Conservation (phyloP, 208 protist species). For the Trypanosoma grayi region DNA sequence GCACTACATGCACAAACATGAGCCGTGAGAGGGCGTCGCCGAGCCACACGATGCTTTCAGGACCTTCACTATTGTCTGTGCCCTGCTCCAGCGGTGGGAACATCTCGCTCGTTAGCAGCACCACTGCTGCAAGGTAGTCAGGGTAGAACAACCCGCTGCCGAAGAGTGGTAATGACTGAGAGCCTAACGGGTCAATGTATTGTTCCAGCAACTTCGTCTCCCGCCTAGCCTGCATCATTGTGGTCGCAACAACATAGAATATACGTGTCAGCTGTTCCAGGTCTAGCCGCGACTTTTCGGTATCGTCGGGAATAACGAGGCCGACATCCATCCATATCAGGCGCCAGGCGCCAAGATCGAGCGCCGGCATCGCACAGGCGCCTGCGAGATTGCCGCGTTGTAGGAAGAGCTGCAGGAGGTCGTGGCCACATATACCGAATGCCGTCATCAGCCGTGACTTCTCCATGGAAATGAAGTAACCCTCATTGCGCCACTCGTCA, state of each 20-base stretch:
- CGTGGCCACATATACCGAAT: conserved; percentile 29
- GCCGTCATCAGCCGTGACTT: conserved; percentile 24
- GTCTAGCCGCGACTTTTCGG: conserved; percentile 28
- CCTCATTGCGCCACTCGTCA: conserved; percentile 19
- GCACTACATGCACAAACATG: conserved; percentile 25
- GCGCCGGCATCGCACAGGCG: conserved; percentile 64
- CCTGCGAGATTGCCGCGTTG: conserved; percentile 43
- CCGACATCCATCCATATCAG: conserved; percentile 68
- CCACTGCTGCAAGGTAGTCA: conserved; percentile 60
- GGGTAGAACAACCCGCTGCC: conserved; percentile 46
- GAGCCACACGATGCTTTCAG: conserved; percentile 31
- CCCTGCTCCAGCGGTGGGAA: conserved; percentile 40
- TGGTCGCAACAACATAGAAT: conserved; percentile 47
- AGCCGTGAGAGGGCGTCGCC: conserved; percentile 41
- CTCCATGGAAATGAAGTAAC: conserved; percentile 27
- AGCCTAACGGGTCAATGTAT: neutral
- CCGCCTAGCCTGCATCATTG: neutral
- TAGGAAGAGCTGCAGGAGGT: conserved; percentile 72
- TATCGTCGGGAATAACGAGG: conserved; percentile 36
- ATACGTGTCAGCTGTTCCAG: conserved; percentile 54
- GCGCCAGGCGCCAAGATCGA: conserved; percentile 81
- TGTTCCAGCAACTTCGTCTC: neutral
- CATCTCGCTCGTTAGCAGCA: conserved; percentile 56
- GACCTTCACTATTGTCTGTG: neutral
- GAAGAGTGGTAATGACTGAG: conserved; percentile 5